Evolutionary conservation across 2,329 filamentous ascomycete species (phyloP).

Genomic region (Nakataea oryzae): DNA sequence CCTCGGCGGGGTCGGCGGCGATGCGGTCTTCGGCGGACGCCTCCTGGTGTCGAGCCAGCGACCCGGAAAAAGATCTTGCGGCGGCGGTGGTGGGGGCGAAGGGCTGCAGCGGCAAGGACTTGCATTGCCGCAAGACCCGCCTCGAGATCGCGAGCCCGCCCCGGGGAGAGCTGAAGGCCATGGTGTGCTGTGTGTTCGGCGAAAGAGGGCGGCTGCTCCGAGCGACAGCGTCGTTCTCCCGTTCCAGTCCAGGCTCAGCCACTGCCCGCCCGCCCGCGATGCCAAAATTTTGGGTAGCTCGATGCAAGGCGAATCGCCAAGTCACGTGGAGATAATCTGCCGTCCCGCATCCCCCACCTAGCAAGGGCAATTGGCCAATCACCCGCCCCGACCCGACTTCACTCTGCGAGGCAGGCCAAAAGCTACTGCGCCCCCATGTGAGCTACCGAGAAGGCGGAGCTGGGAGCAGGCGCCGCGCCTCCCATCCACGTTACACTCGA

Average conservation of each 20-base stretch:
- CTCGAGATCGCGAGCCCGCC: constrained; percentile 20
- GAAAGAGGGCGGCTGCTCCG: neutral
- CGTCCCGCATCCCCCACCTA: neutral
- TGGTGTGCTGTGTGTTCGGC: constrained; percentile 8
- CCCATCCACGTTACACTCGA: neutral
- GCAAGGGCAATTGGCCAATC: neutral
- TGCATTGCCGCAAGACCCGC: constrained; percentile 19
- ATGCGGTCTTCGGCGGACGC: neutral
- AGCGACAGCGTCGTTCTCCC: neutral
- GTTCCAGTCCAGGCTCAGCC: neutral
- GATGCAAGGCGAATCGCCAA: neutral
- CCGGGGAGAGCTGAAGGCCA: constrained; percentile 24
- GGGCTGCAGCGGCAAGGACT: constrained; percentile 2
- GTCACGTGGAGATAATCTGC: neutral
- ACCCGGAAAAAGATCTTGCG: constrained; percentile 1
- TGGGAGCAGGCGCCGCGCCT: too few species aligned
- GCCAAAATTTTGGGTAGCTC: neutral
- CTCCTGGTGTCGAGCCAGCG: neutral
- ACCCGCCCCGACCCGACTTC: neutral
- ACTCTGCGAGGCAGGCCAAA: too few species aligned
- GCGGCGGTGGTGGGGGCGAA: neutral
- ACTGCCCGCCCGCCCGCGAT: neutral
- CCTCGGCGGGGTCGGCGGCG: constrained; percentile 1
- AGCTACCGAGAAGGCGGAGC: neutral
- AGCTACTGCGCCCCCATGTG: too few species aligned